These are phyloP conservation scores for Thelonectria olida DNA, from an alignment of 2,329 filamentous ascomycete species.

Conservation along the genomic window DNA sequence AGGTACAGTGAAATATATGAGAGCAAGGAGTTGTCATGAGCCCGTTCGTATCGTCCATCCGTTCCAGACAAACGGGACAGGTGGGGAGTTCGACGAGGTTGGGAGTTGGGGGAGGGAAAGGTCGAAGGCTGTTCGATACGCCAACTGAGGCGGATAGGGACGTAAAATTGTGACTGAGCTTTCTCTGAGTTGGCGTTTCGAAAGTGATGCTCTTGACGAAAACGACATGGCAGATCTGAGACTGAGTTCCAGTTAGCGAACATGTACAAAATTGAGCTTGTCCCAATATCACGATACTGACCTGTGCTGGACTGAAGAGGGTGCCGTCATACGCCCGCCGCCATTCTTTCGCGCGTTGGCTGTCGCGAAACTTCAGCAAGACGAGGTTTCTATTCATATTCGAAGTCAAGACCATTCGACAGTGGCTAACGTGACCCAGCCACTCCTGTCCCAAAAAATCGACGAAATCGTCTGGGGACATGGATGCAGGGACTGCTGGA, in stretches of 20 bases:
- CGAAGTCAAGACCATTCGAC: constrained; percentile 91
- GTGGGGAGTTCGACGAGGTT: constrained; percentile 91
- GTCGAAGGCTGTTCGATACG: constrained; percentile 60
- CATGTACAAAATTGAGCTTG: neutral
- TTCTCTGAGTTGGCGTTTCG: constrained; percentile 65
- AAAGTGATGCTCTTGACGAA: constrained; percentile 94
- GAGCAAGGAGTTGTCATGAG: constrained; percentile 96
- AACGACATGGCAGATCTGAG: constrained; percentile 93
- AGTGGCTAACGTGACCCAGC: constrained; percentile 87
- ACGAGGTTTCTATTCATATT: constrained; percentile 93
- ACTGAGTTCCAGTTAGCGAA: constrained; percentile 54
- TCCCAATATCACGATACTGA: constrained; percentile 46
- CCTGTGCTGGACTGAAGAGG: constrained; percentile 91
- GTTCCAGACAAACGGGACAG: constrained; percentile 94
- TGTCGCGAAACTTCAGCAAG: constrained; percentile 89
- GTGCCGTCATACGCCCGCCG: constrained; percentile 90
- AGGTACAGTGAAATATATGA: constrained; percentile 97
- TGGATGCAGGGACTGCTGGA: constrained; percentile 91
- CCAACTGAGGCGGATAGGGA: constrained; percentile 58
- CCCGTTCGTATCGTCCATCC: constrained; percentile 97
- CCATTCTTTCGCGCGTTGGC: constrained; percentile 79
- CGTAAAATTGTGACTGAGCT: constrained; percentile 66
- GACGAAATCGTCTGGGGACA: constrained; percentile 89
- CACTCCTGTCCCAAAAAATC: constrained; percentile 92
- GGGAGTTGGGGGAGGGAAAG: constrained; percentile 76